Conservation (phyloP, 2,329 filamentous ascomycete species). For the Venturia effusa region DNA sequence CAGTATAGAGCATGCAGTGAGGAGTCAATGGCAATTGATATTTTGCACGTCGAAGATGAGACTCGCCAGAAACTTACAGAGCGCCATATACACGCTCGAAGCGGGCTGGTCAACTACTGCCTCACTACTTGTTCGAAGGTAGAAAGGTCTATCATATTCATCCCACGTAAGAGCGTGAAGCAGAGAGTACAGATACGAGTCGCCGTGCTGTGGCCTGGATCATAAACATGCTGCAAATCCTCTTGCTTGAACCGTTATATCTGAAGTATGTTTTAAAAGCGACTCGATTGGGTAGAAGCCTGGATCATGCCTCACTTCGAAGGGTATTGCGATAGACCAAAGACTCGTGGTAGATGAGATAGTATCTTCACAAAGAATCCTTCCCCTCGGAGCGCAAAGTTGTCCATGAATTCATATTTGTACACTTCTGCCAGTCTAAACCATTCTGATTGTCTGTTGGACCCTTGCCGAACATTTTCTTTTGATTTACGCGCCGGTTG, state of each 20-base stretch:
- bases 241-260: background rate
- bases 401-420: slow-evolving; percentile 1
- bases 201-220: background rate
- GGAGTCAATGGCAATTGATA: too few species aligned
- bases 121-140: too few species aligned
- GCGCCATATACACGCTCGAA: too few species aligned
- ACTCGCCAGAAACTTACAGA: too few species aligned
- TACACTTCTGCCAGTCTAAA: background rate
- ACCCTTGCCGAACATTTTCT: background rate
- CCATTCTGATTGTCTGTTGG: background rate
- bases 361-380: background rate
- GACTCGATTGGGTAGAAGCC: background rate
- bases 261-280: background rate
- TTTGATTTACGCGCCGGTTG: background rate
- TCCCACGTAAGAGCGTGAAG: background rate
- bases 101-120: too few species aligned
- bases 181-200: background rate
- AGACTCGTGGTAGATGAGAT: background rate
- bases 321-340: background rate
- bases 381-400: background rate
- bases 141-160: background rate
- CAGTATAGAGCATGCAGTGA: too few species aligned
- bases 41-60: too few species aligned
- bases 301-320: background rate
- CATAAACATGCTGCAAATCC: background rate